Percentiles rank a stretch among this genome's conserved stretches.
These are phyloP conservation scores for Podospora sp. DNA, from an alignment of 495 filamentous ascomycete genomes.

Conservation along the genomic window DNA sequence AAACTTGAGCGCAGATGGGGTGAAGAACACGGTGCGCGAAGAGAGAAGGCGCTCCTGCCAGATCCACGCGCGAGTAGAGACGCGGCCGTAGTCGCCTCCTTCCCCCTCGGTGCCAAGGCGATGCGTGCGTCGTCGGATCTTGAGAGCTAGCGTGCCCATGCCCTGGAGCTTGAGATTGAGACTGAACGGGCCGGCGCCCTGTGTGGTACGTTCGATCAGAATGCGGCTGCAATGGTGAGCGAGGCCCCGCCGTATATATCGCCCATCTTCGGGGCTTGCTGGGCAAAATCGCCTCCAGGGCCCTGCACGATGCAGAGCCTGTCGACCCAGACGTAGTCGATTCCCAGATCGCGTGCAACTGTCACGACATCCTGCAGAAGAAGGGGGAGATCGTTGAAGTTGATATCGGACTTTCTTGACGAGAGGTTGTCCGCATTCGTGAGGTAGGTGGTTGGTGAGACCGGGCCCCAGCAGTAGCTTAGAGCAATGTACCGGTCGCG, in stretches of 20 bases:
- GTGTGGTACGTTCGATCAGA: too few relatives aligned
- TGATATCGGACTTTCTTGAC: too few relatives aligned
- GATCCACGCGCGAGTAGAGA: conserved; percentile 22
- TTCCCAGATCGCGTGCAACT: not conserved
- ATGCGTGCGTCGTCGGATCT: conserved; percentile 11
- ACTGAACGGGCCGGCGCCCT: not conserved
- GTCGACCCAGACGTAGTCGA: not conserved
- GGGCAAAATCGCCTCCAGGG: not conserved
- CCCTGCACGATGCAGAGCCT: not conserved
- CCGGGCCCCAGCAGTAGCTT: conserved; percentile 25
- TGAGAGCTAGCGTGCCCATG: conserved; percentile 6
- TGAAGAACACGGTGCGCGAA: conserved; percentile 20
- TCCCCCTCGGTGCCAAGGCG: conserved; percentile 9
- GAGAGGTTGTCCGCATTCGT: conserved; percentile 6
- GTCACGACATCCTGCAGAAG: too few relatives aligned
- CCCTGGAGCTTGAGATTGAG: not conserved
- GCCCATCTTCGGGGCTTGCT: not conserved
- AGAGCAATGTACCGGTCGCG: conserved; percentile 21
- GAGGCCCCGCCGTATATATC: not conserved
- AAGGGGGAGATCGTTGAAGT: too few relatives aligned
- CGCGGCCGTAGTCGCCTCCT: conserved; percentile 20
- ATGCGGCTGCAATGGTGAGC: not conserved
- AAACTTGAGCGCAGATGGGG: conserved; percentile 20
- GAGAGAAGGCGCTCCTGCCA: conserved; percentile 24
- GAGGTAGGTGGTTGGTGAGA: conserved; percentile 11